phyloP scores from a whole-genome alignment of 371 early-diverging fungal species.

The Mortierella sp. region DNA sequence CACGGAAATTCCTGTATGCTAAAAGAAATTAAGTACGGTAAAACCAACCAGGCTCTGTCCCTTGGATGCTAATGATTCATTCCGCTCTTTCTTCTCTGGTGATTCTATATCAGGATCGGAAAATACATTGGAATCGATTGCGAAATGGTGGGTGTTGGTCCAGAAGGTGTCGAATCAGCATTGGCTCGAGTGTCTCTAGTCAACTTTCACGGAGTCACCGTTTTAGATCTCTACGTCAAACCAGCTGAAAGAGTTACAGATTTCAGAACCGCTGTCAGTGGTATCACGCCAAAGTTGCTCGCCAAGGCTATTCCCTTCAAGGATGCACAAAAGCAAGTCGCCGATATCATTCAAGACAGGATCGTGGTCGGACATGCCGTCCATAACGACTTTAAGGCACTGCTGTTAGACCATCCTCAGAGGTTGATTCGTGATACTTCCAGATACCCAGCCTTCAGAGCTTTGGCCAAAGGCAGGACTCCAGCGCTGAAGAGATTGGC shows the following conservation, averaged over 20 bases:
- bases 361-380: slow-evolving; percentile 94
- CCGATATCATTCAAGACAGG: slow-evolving; percentile 81
- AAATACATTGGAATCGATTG: slow-evolving; percentile 96
- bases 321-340: slow-evolving; percentile 81
- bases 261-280: slow-evolving; percentile 92
- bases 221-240: slow-evolving; percentile 88
- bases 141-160: slow-evolving; percentile 98
- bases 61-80: background rate
- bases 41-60: background rate
- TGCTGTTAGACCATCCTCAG: slow-evolving; percentile 85
- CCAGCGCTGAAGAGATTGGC: slow-evolving; percentile 85
- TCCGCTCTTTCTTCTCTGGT: background rate
- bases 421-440: slow-evolving; percentile 87
- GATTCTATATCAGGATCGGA: slow-evolving; percentile 68
- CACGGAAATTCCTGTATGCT: background rate
- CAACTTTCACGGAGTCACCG: slow-evolving; percentile 89
- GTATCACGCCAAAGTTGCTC: slow-evolving; percentile 88
- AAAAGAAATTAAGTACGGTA: background rate
- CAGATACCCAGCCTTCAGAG: slow-evolving; percentile 77
- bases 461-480: slow-evolving; percentile 67
- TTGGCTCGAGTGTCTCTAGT: slow-evolving; percentile 94
- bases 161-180: slow-evolving; percentile 79
- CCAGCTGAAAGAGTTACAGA: slow-evolving; percentile 90
- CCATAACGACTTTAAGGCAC: slow-evolving; percentile 82
- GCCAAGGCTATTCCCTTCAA: slow-evolving; percentile 66